Percentiles rank a stretch among this genome's conserved stretches.
Evolutionary conservation across 306 rosid species (phyloP).

Genomic region (Dalbergia cochinchinensis): DNA sequence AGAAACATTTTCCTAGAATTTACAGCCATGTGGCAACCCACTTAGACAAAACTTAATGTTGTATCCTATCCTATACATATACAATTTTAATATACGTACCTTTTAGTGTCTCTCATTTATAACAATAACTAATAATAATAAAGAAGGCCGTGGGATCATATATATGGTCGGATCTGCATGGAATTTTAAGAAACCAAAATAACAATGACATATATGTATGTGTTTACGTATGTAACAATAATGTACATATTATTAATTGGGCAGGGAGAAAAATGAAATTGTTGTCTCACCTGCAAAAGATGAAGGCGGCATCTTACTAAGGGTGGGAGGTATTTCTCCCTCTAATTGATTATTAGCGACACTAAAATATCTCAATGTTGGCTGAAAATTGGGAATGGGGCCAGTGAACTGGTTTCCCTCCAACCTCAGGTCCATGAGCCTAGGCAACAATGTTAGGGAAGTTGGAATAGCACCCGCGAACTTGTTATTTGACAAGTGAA

Average conservation of each 20-base stretch:
- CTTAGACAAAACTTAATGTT: too few species aligned
- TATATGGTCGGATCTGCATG: background rate
- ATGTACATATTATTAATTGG: background rate
- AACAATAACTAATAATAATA: too few species aligned
- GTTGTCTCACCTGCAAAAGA: slow-evolving; percentile 66
- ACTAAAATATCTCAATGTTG: slow-evolving; percentile 45
- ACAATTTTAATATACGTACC: too few species aligned
- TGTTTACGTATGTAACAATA: background rate
- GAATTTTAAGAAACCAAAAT: background rate
- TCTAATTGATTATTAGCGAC: slow-evolving; percentile 65
- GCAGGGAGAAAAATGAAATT: background rate
- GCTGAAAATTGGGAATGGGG: slow-evolving; percentile 61
- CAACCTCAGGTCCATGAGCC: slow-evolving; percentile 62
- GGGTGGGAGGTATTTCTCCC: slow-evolving; percentile 68
- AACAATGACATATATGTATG: background rate
- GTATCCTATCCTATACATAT: too few species aligned
- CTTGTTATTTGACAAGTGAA: slow-evolving; percentile 64
- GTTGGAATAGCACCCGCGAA: slow-evolving; percentile 67
- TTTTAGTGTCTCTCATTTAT: background rate
- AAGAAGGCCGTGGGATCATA: too few species aligned
- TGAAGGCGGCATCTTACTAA: slow-evolving; percentile 45
- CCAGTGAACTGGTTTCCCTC: slow-evolving; percentile 73
- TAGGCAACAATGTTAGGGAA: slow-evolving; percentile 59
- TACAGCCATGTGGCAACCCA: too few species aligned
- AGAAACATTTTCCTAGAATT: background rate